phyloP scores from a whole-genome alignment of 2,329 filamentous ascomycete species.

The Fusarium siculi region DNA sequence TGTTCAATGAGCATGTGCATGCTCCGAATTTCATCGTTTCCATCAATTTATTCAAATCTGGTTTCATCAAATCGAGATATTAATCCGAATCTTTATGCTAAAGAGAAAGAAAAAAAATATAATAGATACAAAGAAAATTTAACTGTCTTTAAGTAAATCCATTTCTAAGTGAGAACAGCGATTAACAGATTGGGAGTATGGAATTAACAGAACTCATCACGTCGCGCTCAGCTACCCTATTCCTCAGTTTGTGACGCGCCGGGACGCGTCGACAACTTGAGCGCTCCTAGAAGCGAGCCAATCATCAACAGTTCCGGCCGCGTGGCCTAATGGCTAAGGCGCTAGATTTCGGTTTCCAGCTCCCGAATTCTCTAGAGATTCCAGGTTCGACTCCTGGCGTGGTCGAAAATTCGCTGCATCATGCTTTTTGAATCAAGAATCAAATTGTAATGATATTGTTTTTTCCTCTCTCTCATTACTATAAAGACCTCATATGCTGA shows the following conservation, averaged over 20 bases:
- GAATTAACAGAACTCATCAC: accelerated
- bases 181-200: too few relatives aligned
- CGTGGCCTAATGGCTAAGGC: constrained; percentile 32
- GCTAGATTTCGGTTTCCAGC: constrained; percentile 21
- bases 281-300: accelerated
- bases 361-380: constrained; percentile 24
- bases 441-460: too few relatives aligned
- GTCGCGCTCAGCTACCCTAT: background rate
- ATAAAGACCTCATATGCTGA: too few relatives aligned
- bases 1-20: too few relatives aligned
- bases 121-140: accelerated
- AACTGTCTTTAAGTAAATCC: accelerated
- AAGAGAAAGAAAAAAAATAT: too few relatives aligned
- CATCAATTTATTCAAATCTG: too few relatives aligned
- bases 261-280: background rate
- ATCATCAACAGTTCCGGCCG: constrained; percentile 13
- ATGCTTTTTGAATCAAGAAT: too few relatives aligned
- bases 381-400: constrained; percentile 28
- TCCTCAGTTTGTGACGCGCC: accelerated
- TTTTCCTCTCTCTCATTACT: too few relatives aligned
- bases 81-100: accelerated
- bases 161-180: accelerated
- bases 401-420: background rate
- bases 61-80: background rate
- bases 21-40: too few relatives aligned